Conservation (phyloP, 2,329 filamentous ascomycete genomes). For the Blumeria graminis region DNA sequence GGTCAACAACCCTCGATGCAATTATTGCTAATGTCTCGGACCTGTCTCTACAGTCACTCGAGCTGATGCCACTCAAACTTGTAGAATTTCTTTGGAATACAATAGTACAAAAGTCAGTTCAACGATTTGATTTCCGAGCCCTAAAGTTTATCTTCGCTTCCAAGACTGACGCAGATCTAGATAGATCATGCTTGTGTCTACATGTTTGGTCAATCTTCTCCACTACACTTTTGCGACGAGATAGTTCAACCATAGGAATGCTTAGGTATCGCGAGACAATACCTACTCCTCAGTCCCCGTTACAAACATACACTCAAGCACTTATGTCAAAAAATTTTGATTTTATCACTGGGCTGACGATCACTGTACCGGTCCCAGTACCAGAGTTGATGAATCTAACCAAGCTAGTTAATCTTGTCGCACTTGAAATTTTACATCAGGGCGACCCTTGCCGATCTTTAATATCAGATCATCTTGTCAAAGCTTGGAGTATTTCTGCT, state of each 20-base stretch:
- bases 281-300: constrained; percentile 6
- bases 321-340: constrained; percentile 12
- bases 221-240: constrained; percentile 6
- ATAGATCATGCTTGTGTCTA: constrained; percentile 8
- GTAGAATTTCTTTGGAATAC: constrained; percentile 9
- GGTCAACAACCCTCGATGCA: constrained; percentile 7
- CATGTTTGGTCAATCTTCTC: constrained; percentile 13
- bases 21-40: constrained; percentile 8
- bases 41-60: constrained; percentile 7
- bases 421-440: constrained; percentile 12
- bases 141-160: not conserved
- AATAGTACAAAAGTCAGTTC: constrained; percentile 8
- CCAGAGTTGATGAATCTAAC: constrained; percentile 13
- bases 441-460: not conserved
- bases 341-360: constrained; percentile 14
- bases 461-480: constrained; percentile 4
- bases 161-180: constrained; percentile 2
- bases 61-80: constrained; percentile 6
- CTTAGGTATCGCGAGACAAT: constrained; percentile 11
- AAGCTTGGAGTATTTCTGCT: constrained; percentile 13
- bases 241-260: constrained; percentile 5
- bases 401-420: constrained; percentile 12
- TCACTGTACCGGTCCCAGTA: constrained; percentile 10
- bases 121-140: not conserved
- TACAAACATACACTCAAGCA: constrained; percentile 10